Base-by-base conservation (phyloP, 176 grass and related monocot genomes). In the Musa schizocarpa region DNA sequence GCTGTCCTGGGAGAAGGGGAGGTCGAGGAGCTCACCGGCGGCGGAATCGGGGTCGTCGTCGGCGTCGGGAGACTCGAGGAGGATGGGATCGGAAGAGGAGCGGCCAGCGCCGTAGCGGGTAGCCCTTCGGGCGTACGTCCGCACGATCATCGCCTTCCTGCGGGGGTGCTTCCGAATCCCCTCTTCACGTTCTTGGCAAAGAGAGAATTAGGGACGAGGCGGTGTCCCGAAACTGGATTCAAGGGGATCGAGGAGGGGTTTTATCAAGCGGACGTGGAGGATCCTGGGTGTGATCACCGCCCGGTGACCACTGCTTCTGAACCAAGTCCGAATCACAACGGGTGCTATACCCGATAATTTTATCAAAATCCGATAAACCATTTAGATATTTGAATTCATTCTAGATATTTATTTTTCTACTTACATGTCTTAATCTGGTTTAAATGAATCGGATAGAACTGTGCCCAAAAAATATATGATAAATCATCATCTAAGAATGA, bases 71-170 rank as follows among this genome's bases (percentile, higher is more conserved):
- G 87, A 83, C 69, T 91, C 88, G 82, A 91, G 86, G 54, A 85
- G 81, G 76, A 85, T 75, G 70, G 86, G 83, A 53, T 85, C 79
- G 50, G 82, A 83, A n/a, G 72, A 83, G 43, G 74, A 43, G 26
- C 80, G 80, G 12, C 61, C 19, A 4, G 55, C 67, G 68, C 79
- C 80, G 63, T 81, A 63, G 53, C 95, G 95, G 74, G 86, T 83
- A 66, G 88, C 85, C 79, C 95, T 86, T 55, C 95, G 95, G 65
- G 87, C 82, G 86, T 99, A 99, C 2, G 88, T 99, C 68, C 91
- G 90, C 57, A 99, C 78, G 76, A 99, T 90, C 91, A 99, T 99
- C 77, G 74, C 84, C 25, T 68, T 17, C 55, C 2, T 9, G 23
- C 3, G 64, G 21, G 9, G 24, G 64, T 8, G 70, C 11, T 53